phyloP scores from a whole-genome alignment of 2,329 filamentous ascomycete genomes.

The Penicillium sp. region DNA sequence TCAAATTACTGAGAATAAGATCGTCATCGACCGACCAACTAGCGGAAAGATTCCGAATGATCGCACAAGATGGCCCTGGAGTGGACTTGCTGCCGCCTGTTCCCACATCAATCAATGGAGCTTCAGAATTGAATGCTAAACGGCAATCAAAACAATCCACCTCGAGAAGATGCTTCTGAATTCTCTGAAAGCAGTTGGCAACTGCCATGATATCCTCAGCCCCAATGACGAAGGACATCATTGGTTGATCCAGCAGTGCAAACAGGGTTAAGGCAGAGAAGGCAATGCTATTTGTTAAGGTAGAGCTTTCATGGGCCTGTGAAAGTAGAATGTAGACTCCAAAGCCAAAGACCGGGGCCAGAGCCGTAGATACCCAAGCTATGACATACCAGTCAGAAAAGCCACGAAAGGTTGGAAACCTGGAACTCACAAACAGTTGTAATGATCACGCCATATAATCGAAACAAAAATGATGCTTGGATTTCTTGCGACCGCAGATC shows the following conservation, averaged over 20 bases:
- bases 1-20: slow-evolving; percentile 12
- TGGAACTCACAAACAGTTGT: slow-evolving; percentile 14
- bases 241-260: slow-evolving; percentile 17
- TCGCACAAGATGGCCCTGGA: not conserved
- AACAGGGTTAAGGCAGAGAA: slow-evolving; percentile 23
- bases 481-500: slow-evolving; percentile 15
- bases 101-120: slow-evolving; percentile 5
- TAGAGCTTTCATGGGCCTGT: slow-evolving; percentile 5
- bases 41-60: slow-evolving; percentile 9
- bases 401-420: not conserved
- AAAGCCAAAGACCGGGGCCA: slow-evolving; percentile 18
- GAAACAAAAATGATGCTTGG: slow-evolving; percentile 10
- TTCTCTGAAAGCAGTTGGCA: slow-evolving; percentile 20
- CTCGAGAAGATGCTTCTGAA: slow-evolving; percentile 19
- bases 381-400: slow-evolving; percentile 1
- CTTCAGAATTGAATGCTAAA: not conserved
- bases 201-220: slow-evolving; percentile 16
- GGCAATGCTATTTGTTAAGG: slow-evolving; percentile 15
- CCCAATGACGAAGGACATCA: slow-evolving; percentile 14
- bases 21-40: slow-evolving; percentile 15
- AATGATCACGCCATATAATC: slow-evolving; percentile 12
- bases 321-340: slow-evolving; percentile 15
- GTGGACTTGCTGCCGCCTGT: not conserved
- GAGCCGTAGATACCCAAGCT: slow-evolving; percentile 18
- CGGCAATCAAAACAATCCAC: slow-evolving; percentile 14